Evolutionary conservation across 331 rosid genomes (phyloP).

Genomic region (Rhamnella rubrinervis): DNA sequence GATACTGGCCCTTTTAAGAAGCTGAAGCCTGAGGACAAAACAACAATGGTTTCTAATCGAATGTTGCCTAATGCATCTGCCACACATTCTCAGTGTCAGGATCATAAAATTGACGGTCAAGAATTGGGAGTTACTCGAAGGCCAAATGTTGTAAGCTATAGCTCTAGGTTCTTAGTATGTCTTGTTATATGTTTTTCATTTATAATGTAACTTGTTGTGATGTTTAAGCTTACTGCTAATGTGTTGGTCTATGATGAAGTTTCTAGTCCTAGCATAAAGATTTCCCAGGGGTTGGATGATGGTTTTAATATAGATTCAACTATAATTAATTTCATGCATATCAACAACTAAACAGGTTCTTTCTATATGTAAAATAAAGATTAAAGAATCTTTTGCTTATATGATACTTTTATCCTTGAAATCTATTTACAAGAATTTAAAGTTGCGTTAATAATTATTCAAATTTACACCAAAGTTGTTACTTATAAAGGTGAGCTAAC

Average conservation of each 20-base stretch:
- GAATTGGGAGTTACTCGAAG: conserved; percentile 46
- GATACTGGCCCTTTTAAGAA: conserved; percentile 45
- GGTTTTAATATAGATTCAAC: too few relatives aligned
- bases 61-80: conserved; percentile 40
- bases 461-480: not conserved
- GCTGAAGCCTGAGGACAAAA: conserved; percentile 39
- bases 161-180: not conserved
- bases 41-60: conserved; percentile 21
- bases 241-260: too few relatives aligned
- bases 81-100: conserved; percentile 13
- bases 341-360: not conserved
- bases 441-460: not conserved
- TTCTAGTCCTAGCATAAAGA: too few relatives aligned
- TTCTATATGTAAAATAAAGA: not conserved
- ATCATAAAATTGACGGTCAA: conserved; percentile 28
- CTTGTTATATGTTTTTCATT: not conserved
- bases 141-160: conserved; percentile 62
- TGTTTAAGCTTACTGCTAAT: too few relatives aligned
- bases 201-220: not conserved
- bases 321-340: not conserved
- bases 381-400: not conserved
- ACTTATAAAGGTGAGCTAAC: conserved; percentile 12
- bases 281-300: too few relatives aligned
- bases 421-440: not conserved
- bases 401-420: not conserved